A percentile compares a stretch with the other conserved stretches of the same genome.
These are phyloP conservation scores for Penicillium aurantiogriseum DNA, from an alignment of 2,329 filamentous ascomycete species.

Conservation along the genomic window DNA sequence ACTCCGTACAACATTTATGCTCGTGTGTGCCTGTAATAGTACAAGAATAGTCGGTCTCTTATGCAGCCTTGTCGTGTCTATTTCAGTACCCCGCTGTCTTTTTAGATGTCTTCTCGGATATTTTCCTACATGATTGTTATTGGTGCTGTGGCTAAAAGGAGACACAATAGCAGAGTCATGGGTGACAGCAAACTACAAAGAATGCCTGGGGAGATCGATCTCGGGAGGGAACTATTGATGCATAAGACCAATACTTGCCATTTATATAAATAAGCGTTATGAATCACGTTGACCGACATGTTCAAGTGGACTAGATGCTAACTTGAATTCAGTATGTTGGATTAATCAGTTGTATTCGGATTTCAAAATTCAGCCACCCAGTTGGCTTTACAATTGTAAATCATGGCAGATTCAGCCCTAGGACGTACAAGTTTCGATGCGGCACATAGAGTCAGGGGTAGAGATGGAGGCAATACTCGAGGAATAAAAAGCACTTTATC, in stretches of 20 bases:
- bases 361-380: background rate
- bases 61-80: background rate
- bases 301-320: background rate
- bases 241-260: background rate
- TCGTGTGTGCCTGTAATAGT: background rate
- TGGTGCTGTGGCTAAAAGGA: background rate
- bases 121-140: too few relatives aligned
- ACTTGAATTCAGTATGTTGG: background rate
- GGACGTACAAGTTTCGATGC: background rate
- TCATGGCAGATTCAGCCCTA: constrained; percentile 1
- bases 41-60: background rate
- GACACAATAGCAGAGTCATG: background rate
- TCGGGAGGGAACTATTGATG: too few relatives aligned
- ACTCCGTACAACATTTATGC: background rate
- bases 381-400: background rate
- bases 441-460: background rate
- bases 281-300: background rate
- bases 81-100: background rate
- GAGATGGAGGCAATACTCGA: background rate
- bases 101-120: background rate
- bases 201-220: too few relatives aligned
- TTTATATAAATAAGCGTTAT: background rate
- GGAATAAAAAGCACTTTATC: too few relatives aligned
- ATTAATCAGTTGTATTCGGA: background rate
- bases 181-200: background rate